Evolutionary conservation across 2,329 filamentous ascomycete species (phyloP), one percentile per base, ranked within the genome.

Genomic region (Eurotiales sp.): DNA sequence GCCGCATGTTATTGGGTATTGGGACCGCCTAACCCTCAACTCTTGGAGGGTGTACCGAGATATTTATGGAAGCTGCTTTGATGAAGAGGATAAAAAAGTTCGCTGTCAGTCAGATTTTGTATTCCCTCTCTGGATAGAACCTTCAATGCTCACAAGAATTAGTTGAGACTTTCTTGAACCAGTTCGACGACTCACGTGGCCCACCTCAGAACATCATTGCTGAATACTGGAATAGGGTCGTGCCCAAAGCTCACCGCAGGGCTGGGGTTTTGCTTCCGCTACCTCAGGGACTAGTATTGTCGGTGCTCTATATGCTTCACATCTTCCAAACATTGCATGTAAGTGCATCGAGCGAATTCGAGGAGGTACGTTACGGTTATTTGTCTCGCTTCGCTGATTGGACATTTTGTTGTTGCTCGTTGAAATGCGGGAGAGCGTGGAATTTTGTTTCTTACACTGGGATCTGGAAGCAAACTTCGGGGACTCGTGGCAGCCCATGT

Each of bases 231-330:
- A 27, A 19, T 15, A 50, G 36, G n/a, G 47, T 44, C 10, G 32
- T 50, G 8, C 47, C 47, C 6, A 39, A 14, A 22, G 25, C 14
- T 25, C 15, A 42, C 23, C 29, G 29, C 19, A 23, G 37, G n/a
- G 8, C 12, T 17, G 32, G 34, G n/a, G 12, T 14, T 14, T 15
- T 36, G 23, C 40, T 25, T 29, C 39, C 47, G 10, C 32, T 50
- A n/a, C 37, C 47, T 22, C 39, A 50, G 32, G 40, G 39, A 2
- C 29, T 34, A 4, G 32, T 44, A 25, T 19, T 50, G 11, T 25
- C 47, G 4, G 40, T 50, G 11, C 39, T 50, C 2, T 50, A 43
- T 11, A 50, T 50, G 47, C 40, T 50, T 4, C 47, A 50, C 32
- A 21, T 50, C 19, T 44, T 34, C 11, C 23, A 50, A 21, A 21